phyloP scores from a whole-genome alignment of 2,329 filamentous ascomycete species.

The Aspergillus ruber region DNA sequence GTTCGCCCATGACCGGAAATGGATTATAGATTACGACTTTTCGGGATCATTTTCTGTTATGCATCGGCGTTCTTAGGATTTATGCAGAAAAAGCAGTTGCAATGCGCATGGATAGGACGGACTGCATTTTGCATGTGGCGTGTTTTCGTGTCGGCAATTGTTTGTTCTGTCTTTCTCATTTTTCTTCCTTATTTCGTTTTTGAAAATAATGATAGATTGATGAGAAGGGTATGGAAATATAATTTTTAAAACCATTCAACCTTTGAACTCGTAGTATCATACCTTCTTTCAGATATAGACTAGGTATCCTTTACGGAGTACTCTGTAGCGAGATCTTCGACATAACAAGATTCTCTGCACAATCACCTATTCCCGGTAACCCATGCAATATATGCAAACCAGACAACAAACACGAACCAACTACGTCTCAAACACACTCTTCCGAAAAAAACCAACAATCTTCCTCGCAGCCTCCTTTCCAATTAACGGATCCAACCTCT shows the following conservation, averaged over 20 bases:
- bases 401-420: not conserved
- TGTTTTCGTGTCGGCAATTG: slow-evolving; percentile 18
- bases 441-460: slow-evolving; percentile 75
- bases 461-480: slow-evolving; percentile 70
- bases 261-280: not conserved
- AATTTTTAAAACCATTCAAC: slow-evolving; percentile 5
- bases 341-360: not conserved
- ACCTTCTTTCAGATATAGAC: not conserved
- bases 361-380: not conserved
- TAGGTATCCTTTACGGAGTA: too few species aligned
- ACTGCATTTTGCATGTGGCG: slow-evolving; percentile 17
- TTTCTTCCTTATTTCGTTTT: slow-evolving; percentile 18
- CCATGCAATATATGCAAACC: too few species aligned
- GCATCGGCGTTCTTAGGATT: slow-evolving; percentile 12
- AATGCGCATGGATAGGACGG: slow-evolving; percentile 21
- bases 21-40: slow-evolving; percentile 5
- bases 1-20: slow-evolving; percentile 6
- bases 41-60: slow-evolving; percentile 11
- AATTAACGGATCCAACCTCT: slow-evolving; percentile 66
- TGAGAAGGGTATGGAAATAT: slow-evolving; percentile 27
- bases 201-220: slow-evolving; percentile 26
- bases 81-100: slow-evolving; percentile 24
- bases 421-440: slow-evolving; percentile 48
- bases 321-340: too few species aligned
- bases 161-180: slow-evolving; percentile 22